A percentile compares a stretch with the other conserved stretches of the same genome.
These are phyloP conservation scores for Ochetophila trinervis DNA, from an alignment of 306 rosid genomes.

Conservation along the genomic window DNA sequence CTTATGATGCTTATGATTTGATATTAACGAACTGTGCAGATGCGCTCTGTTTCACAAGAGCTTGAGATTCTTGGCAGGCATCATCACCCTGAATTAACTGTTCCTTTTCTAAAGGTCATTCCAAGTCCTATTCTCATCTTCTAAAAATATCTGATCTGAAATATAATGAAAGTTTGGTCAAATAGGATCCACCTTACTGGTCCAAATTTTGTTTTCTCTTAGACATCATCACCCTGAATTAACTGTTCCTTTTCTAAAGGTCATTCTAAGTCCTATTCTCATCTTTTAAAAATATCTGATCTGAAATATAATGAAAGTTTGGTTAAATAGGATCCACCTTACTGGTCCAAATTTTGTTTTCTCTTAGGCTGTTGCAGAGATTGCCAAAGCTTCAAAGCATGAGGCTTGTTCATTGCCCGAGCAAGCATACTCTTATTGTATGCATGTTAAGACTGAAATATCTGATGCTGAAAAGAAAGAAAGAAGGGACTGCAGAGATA, in stretches of 20 bases:
- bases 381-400: constrained; percentile 65
- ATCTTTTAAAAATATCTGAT: too few relatives aligned
- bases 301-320: neutral
- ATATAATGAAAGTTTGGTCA: neutral
- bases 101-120: constrained; percentile 76
- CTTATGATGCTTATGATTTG: constrained; percentile 24
- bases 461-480: constrained; percentile 36
- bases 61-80: constrained; percentile 96
- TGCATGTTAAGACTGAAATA: constrained; percentile 50
- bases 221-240: constrained; percentile 98
- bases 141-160: neutral
- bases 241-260: constrained; percentile 82
- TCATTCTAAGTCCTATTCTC: constrained; percentile 1
- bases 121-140: neutral
- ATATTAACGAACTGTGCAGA: constrained; percentile 51
- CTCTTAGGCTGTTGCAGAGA: constrained; percentile 78
- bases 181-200: constrained; percentile 12
- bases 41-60: constrained; percentile 71
- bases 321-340: neutral
- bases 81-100: constrained; percentile 81
- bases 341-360: constrained; percentile 15
- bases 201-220: constrained; percentile 15
- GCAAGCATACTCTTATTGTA: constrained; percentile 59
- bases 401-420: constrained; percentile 65
- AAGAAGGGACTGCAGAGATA: constrained; percentile 32